Evolutionary conservation across 176 grass and related monocot species (phyloP).

Genomic region (Thinopyrum elongatum): DNA sequence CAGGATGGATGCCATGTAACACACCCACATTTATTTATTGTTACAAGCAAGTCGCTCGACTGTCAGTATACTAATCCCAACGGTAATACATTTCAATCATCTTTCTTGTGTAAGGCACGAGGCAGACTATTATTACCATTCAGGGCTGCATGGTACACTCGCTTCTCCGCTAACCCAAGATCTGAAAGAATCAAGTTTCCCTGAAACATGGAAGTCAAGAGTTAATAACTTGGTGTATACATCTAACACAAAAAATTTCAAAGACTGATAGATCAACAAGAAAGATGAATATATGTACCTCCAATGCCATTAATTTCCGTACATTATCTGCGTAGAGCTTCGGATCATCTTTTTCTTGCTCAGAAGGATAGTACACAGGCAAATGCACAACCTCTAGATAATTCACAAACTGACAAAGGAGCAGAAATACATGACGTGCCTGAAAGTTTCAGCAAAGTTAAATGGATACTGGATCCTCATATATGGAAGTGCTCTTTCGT

Average conservation of each 20-base stretch:
- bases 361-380: constrained; percentile 80
- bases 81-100: constrained; percentile 66
- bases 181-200: constrained; percentile 86
- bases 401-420: constrained; percentile 94
- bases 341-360: constrained; percentile 87
- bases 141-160: constrained; percentile 84
- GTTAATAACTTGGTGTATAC: not conserved
- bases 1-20: constrained; percentile 22
- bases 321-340: constrained; percentile 82
- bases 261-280: not conserved
- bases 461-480: not conserved
- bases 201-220: constrained; percentile 34
- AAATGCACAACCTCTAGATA: constrained; percentile 76
- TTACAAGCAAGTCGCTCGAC: constrained; percentile 52
- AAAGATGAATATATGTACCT: constrained; percentile 45
- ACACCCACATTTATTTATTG: constrained; percentile 9
- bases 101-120: constrained; percentile 91
- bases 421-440: constrained; percentile 80
- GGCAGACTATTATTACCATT: constrained; percentile 96
- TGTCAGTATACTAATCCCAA: constrained; percentile 20
- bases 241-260: not conserved
- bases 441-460: constrained; percentile 32
- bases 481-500: not conserved
- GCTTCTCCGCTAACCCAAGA: constrained; percentile 82
- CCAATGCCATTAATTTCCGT: constrained; percentile 79